Percentiles rank a stretch among this genome's conserved stretches.
These are phyloP conservation scores for Cladosporium cucumerinum DNA, from an alignment of 2,329 filamentous ascomycete genomes.

Conservation along the genomic window DNA sequence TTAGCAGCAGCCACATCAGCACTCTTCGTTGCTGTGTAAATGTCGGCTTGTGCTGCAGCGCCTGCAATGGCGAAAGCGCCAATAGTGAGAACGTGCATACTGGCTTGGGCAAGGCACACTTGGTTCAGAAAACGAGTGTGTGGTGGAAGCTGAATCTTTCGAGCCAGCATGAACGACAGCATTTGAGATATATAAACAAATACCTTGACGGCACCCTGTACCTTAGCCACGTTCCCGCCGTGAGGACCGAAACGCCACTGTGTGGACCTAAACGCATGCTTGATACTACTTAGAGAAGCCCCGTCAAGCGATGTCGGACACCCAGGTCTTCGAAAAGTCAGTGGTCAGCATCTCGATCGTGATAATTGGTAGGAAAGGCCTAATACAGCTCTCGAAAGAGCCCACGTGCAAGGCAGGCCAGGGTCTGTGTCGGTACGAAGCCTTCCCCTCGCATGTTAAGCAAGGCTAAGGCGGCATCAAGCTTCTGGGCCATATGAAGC, in stretches of 20 bases:
- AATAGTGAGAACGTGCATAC: conserved; percentile 22
- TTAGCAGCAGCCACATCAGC: conserved; percentile 53
- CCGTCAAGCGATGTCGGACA: not conserved
- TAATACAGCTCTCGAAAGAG: not conserved
- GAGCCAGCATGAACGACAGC: not conserved
- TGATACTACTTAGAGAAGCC: not conserved
- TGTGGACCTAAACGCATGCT: not conserved
- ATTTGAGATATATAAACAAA: not conserved
- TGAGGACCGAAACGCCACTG: not conserved
- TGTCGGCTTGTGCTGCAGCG: conserved; percentile 28
- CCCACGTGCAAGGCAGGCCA: conserved; percentile 7
- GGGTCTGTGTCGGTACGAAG: not conserved
- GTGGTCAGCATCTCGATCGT: not conserved
- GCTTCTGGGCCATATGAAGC: not conserved
- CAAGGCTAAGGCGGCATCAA: conserved; percentile 13
- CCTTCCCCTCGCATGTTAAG: conserved; percentile 8
- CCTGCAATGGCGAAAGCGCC: conserved; percentile 30
- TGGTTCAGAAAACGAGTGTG: not conserved
- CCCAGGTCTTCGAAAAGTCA: not conserved
- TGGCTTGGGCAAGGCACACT: not conserved
- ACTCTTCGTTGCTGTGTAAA: conserved; percentile 50
- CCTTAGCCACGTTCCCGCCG: not conserved
- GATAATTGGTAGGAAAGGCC: not conserved
- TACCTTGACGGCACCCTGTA: not conserved
- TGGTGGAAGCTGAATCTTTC: not conserved